Conservation (phyloP, 23 red algal species). For the Gracilaria gracilis region DNA sequence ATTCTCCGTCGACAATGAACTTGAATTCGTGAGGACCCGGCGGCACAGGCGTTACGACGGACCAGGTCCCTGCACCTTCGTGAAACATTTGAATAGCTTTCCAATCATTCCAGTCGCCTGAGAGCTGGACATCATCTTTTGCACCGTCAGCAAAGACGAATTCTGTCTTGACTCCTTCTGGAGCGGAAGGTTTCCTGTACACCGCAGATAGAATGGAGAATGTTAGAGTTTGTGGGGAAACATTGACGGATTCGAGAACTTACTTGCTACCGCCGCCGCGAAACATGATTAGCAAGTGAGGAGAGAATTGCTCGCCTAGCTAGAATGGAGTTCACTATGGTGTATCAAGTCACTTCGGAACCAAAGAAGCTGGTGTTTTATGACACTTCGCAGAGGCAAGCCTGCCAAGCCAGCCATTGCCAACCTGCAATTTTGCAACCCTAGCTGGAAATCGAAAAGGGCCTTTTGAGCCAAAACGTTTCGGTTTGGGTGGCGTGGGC, state of each 20-base stretch:
- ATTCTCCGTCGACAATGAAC: conserved; percentile 96
- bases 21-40: conserved; percentile 94
- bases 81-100: conserved; percentile 95
- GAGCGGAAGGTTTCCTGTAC: conserved; percentile 4
- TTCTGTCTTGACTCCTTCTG: conserved; percentile 90
- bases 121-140: conserved; percentile 92
- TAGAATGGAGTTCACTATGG: too few relatives aligned
- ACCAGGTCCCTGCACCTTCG: conserved; percentile 94
- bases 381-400: background rate
- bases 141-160: conserved; percentile 95
- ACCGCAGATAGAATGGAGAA: background rate
- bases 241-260: background rate
- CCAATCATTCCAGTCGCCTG: conserved; percentile 98
- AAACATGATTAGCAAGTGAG: conserved; percentile 14
- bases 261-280: conserved; percentile 31
- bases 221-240: background rate
- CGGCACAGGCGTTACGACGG: conserved; percentile 91
- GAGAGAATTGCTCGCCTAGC: background rate
- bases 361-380: background rate
- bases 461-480: background rate
- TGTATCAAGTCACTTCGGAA: too few relatives aligned
- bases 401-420: background rate
- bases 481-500: background rate
- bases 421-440: background rate
- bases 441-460: background rate